Evolutionary conservation across 1,284 basidiomycete genomes (phyloP).

Genomic region (Stygiomarasmius scandens): DNA sequence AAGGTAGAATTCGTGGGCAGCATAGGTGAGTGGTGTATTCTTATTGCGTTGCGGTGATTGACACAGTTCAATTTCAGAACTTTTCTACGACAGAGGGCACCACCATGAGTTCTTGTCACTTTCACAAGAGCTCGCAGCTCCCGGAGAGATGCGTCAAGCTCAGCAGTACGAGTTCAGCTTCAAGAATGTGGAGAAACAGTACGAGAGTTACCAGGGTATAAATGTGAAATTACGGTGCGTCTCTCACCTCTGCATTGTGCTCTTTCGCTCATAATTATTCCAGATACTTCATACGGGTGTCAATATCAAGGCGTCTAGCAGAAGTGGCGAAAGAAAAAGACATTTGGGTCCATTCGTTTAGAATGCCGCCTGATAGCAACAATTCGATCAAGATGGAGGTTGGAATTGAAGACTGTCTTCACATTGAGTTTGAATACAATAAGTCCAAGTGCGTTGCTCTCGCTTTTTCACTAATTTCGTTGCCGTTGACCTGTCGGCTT

Average conservation of each 20-base stretch:
- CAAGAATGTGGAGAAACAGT: constrained; percentile 99
- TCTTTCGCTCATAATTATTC: not conserved
- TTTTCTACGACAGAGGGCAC: constrained; percentile 96
- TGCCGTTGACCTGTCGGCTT: not conserved
- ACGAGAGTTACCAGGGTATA: constrained; percentile 96
- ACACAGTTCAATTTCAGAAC: constrained; percentile 56
- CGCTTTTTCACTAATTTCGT: not conserved
- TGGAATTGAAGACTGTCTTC: constrained; percentile 97
- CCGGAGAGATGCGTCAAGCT: constrained; percentile 92
- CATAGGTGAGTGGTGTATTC: constrained; percentile 69
- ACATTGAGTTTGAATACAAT: constrained; percentile 99
- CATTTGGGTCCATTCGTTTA: constrained; percentile 97
- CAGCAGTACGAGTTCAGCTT: constrained; percentile 96
- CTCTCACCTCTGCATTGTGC: not conserved
- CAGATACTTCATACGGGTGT: constrained; percentile 94
- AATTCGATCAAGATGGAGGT: constrained; percentile 99
- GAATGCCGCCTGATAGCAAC: constrained; percentile 97
- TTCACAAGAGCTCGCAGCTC: constrained; percentile 91
- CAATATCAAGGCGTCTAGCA: constrained; percentile 88
- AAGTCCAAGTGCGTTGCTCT: constrained; percentile 84
- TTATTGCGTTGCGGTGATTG: not conserved
- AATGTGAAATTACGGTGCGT: constrained; percentile 93
- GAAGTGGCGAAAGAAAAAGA: constrained; percentile 93
- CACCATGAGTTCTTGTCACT: constrained; percentile 98
- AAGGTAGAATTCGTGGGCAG: constrained; percentile 97